Percentiles rank a stretch among this genome's conserved stretches.
Conservation (phyloP, 2,329 filamentous ascomycete species). For the Penicillium sp. region DNA sequence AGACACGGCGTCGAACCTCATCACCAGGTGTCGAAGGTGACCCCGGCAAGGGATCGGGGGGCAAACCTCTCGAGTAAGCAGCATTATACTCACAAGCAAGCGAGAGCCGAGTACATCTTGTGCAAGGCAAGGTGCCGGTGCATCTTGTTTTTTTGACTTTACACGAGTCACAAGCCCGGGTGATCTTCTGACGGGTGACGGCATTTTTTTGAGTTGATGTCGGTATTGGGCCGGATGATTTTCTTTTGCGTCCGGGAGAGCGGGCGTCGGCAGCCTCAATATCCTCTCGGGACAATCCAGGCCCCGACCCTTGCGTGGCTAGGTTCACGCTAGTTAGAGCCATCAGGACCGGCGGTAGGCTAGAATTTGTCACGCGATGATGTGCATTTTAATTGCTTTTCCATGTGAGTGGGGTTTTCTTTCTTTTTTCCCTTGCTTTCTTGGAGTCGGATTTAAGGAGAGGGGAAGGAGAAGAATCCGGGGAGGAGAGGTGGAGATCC, state of each 20-base stretch:
- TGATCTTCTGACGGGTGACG: conserved; percentile 36
- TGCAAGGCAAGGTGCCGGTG: conserved; percentile 38
- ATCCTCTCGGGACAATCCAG: conserved; percentile 4
- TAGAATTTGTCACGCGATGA: conserved; percentile 1
- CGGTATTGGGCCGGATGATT: conserved; percentile 23
- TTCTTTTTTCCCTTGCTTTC: neutral
- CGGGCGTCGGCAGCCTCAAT: neutral
- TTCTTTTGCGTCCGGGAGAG: conserved; percentile 28
- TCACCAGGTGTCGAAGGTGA: neutral
- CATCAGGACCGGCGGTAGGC: conserved; percentile 13
- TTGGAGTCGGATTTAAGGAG: neutral
- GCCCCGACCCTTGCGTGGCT: conserved; percentile 10
- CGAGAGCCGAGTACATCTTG: conserved; percentile 34
- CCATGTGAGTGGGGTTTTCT: neutral
- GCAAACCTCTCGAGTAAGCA: conserved; percentile 37
- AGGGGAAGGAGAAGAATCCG: conserved; percentile 18
- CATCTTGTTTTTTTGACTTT: conserved; percentile 42
- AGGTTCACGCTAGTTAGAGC: conserved; percentile 12
- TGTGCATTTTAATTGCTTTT: conserved; percentile 2
- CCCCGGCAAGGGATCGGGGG: conserved; percentile 32
- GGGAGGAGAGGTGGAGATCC: conserved; percentile 6
- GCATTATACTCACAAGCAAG: conserved; percentile 38
- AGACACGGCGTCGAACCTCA: neutral
- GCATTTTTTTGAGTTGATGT: conserved; percentile 15
- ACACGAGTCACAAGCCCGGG: conserved; percentile 40